Evolutionary conservation across 441 rosid genomes (phyloP).

Genomic region (Pelargonium australe): DNA sequence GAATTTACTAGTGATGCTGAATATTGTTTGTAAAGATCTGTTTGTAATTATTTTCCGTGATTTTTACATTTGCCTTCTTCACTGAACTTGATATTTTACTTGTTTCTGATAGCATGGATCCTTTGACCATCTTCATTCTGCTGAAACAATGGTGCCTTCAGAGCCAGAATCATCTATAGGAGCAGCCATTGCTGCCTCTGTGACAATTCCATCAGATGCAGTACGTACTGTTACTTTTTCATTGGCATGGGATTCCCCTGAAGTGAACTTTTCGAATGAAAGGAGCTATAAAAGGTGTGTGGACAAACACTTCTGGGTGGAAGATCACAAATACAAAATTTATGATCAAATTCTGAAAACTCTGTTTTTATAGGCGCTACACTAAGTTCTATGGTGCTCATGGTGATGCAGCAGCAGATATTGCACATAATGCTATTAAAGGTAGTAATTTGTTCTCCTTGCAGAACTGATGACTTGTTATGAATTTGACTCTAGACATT

Average conservation of each 20-base stretch:
- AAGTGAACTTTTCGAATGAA: constrained; percentile 50
- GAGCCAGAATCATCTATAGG: constrained; percentile 76
- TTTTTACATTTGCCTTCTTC: no score
- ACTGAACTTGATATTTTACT: background rate
- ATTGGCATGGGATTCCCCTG: constrained; percentile 93
- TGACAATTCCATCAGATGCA: constrained; percentile 44
- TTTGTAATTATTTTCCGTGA: no score
- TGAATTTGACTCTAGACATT: background rate
- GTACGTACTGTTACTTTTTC: constrained; percentile 58
- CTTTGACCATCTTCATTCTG: constrained; percentile 46
- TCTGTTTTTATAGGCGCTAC: background rate
- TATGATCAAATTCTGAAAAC: constrained; percentile 17
- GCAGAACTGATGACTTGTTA: background rate
- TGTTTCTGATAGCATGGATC: constrained; percentile 50
- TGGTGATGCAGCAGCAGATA: background rate
- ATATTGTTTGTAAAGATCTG: no score
- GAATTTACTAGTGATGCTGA: no score
- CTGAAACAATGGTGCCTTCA: constrained; percentile 39
- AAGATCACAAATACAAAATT: background rate
- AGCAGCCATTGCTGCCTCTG: constrained; percentile 83
- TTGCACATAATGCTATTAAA: background rate
- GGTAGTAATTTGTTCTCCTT: background rate
- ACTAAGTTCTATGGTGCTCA: constrained; percentile 2
- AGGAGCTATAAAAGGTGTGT: constrained; percentile 64
- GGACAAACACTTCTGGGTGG: background rate